Conservation (phyloP, 805 yeast species). For the Hanseniaspora meyeri region DNA sequence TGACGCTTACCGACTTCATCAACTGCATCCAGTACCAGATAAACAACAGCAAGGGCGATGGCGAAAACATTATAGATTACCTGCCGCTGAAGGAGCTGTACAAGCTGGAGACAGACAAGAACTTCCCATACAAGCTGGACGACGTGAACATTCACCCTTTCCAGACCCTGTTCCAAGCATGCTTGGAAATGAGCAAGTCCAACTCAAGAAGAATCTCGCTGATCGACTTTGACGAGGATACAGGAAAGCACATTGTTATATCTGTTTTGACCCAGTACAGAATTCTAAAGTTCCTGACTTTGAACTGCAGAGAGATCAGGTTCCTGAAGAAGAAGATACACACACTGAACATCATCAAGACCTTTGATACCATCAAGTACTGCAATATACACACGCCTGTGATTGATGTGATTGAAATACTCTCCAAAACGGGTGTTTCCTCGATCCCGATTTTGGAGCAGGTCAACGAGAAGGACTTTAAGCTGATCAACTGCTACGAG, state of each 20-base stretch:
- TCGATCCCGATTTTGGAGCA: slow-evolving; percentile 89
- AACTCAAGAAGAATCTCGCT: slow-evolving; percentile 88
- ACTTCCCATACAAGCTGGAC: slow-evolving; percentile 66
- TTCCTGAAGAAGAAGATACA: slow-evolving; percentile 65
- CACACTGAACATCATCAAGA: slow-evolving; percentile 53
- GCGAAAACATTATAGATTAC: slow-evolving; percentile 76
- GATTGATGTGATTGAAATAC: slow-evolving; percentile 74
- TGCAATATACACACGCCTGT: slow-evolving; percentile 88
- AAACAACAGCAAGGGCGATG: slow-evolving; percentile 56
- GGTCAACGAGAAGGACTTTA: slow-evolving; percentile 28
- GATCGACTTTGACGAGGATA: slow-evolving; percentile 85
- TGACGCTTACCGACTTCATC: slow-evolving; percentile 85
- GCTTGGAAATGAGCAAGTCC: slow-evolving; percentile 77
- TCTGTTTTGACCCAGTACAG: slow-evolving; percentile 92
- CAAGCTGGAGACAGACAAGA: slow-evolving; percentile 77
- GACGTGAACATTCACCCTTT: slow-evolving; percentile 84
- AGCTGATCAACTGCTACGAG: slow-evolving; percentile 80
- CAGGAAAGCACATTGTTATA: slow-evolving; percentile 87
- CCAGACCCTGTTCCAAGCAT: slow-evolving; percentile 79
- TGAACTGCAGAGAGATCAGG: slow-evolving; percentile 89
- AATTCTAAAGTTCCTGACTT: slow-evolving; percentile 84
- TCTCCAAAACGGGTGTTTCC: slow-evolving; percentile 70
- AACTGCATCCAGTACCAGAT: slow-evolving; percentile 91
- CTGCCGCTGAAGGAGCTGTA: slow-evolving; percentile 73
- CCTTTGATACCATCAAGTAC: slow-evolving; percentile 43